Evolutionary conservation across 768 basidiomycete genomes (phyloP).

Genomic region (Cystofilobasidium capitatum): DNA sequence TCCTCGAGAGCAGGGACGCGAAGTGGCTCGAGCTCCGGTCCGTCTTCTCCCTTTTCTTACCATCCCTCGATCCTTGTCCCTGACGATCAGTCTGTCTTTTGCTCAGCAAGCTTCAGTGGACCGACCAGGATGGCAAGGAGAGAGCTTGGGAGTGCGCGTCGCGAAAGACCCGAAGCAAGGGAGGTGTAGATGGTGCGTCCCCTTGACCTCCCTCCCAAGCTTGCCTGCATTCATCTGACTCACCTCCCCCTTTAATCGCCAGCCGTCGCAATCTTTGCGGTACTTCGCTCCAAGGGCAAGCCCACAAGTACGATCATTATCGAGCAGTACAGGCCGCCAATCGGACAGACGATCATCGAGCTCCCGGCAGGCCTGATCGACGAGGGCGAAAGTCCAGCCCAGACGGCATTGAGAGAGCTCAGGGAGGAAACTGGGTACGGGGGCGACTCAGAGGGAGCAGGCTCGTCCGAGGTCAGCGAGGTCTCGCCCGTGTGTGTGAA

Average conservation of each 20-base stretch:
- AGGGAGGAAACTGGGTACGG: conserved; percentile 20
- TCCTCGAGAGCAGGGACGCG: not conserved
- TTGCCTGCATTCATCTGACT: not conserved
- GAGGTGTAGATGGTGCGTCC: conserved; percentile 17
- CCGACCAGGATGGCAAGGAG: conserved; percentile 21
- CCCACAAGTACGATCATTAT: conserved; percentile 18
- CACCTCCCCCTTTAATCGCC: not conserved
- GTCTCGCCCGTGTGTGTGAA: conserved; percentile 2
- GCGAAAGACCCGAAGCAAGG: conserved; percentile 11
- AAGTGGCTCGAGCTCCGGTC: not conserved
- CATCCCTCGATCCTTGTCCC: not conserved
- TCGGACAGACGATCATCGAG: conserved; percentile 15
- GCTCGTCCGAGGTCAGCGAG: not conserved
- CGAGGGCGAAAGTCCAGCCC: conserved; percentile 6
- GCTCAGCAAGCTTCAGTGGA: conserved; percentile 5
- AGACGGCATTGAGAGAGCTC: conserved; percentile 16
- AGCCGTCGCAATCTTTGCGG: conserved; percentile 25
- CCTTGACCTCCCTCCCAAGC: not conserved
- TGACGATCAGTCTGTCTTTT: conserved; percentile 9
- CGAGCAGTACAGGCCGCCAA: conserved; percentile 27
- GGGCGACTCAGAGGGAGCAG: not conserved
- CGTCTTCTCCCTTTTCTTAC: too few species aligned
- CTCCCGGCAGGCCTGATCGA: conserved; percentile 21
- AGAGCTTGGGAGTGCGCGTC: conserved; percentile 20
- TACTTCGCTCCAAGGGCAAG: conserved; percentile 1